These are phyloP conservation scores for Cyclocybe cylindracea DNA, from an alignment of 768 basidiomycete species.

Conservation along the genomic window DNA sequence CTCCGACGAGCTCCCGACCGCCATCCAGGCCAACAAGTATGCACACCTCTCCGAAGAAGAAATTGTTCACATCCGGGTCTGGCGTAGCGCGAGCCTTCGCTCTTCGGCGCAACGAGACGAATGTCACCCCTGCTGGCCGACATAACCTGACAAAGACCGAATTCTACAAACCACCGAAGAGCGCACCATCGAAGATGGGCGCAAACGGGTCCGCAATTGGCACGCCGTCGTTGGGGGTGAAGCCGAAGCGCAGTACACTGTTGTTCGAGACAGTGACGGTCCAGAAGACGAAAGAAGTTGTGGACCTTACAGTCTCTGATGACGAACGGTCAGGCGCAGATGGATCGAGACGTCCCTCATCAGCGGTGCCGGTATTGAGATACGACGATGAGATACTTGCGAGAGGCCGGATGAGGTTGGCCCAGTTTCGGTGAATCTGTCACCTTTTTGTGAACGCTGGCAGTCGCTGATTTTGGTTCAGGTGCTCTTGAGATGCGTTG, in stretches of 20 bases:
- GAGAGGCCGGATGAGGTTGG: slow-evolving; percentile 12
- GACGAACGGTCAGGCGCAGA: not conserved
- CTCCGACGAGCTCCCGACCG: not conserved
- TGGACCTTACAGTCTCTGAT: slow-evolving; percentile 15
- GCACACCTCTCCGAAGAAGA: slow-evolving; percentile 29
- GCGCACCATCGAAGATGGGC: slow-evolving; percentile 17
- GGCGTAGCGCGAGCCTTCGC: slow-evolving; percentile 11
- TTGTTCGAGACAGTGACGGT: slow-evolving; percentile 5
- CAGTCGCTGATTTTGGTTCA: no score
- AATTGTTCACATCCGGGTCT: slow-evolving; percentile 27
- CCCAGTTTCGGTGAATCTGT: slow-evolving; percentile 20
- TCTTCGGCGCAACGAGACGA: slow-evolving; percentile 44
- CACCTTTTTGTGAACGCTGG: not conserved
- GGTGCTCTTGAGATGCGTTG: no score
- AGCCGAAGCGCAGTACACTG: slow-evolving; percentile 2
- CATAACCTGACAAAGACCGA: slow-evolving; percentile 20
- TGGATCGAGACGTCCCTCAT: no score
- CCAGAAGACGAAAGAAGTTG: slow-evolving; percentile 5
- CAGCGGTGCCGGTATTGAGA: not conserved
- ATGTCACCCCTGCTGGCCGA: slow-evolving; percentile 43
- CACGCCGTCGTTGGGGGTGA: not conserved
- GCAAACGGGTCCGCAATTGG: not conserved
- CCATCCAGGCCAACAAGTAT: not conserved
- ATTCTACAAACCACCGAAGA: slow-evolving; percentile 13
- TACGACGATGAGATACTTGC: slow-evolving; percentile 13